Evolutionary conservation across 2,329 filamentous ascomycete genomes (phyloP).

Genomic region (Aspergillus quadricinctus): DNA sequence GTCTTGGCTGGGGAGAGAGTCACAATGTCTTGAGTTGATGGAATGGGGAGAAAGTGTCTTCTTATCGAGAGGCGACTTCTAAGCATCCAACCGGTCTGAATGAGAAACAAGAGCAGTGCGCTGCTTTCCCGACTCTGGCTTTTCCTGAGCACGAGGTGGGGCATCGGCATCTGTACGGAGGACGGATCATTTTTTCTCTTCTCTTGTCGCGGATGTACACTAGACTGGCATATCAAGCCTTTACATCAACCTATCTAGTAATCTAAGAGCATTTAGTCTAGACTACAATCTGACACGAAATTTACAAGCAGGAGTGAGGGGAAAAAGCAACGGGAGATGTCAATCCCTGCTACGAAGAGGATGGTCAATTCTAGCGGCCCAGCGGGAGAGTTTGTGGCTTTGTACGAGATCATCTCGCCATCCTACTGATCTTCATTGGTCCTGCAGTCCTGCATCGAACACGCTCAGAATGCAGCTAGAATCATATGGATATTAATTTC

Average conservation of each 20-base stretch:
- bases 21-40: not conserved
- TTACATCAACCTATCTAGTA: not conserved
- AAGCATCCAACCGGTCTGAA: not conserved
- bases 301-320: not conserved
- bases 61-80: not conserved
- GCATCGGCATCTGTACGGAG: not conserved
- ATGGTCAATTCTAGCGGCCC: not conserved
- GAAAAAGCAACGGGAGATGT: constrained; percentile 5
- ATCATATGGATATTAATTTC: not conserved
- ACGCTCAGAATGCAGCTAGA: constrained; percentile 3
- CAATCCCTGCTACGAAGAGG: constrained; percentile 6
- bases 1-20: not conserved
- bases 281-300: not conserved
- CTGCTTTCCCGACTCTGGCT: not conserved
- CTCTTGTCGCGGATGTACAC: not conserved
- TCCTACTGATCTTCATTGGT: not conserved
- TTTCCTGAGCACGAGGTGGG: not conserved
- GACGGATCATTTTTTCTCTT: not conserved
- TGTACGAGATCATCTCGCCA: constrained; percentile 1
- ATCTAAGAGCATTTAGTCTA: not conserved
- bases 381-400: not conserved
- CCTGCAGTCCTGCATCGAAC: constrained; percentile 3
- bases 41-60: not conserved
- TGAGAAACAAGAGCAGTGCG: not conserved
- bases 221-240: not conserved